Evolutionary conservation across 345 rosid genomes (phyloP), one percentile per base, ranked within the genome.

Genomic region (Salix suchowensis): DNA sequence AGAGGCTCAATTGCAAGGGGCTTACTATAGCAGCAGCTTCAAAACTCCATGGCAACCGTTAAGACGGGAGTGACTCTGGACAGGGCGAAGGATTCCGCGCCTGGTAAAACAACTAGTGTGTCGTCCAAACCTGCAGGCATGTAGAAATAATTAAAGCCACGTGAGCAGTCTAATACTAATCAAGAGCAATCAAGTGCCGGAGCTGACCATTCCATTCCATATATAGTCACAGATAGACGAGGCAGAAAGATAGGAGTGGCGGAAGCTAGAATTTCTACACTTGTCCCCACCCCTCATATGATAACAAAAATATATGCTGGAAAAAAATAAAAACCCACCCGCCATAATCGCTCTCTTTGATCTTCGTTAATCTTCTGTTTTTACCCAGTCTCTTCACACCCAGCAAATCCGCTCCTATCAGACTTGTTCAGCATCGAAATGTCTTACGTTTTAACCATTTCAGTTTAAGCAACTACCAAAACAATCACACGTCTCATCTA

Each of bases 401-500:
- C 91, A 79, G 68, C 48, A 82, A 88, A 88, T 79, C 88, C 87
- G 88, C 78, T 77, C 34, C 18, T 72, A 79, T 75, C 85, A 79
- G 86, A 86, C 88, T 78, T 73, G 78, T 83, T 85, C 87, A 83
- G 81, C 79, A 70, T 73, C 76, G 62, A 72, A 67, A 18, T 40
- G 30, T 70, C 11, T 82, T 75, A 71, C 44, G 24, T 66, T 50
- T 82, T 75, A 71, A 79, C 80, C 77, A 21, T 83, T 73, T 79
- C 84, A 77, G 84, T 81, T 80, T 73, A 75, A 75, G 77, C 76
- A 39, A 70, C 46, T 26, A 23, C 55, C 1, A 26, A 26, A 46
- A 32, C n/a, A 34, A n/a, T 18, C 37, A 65, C 28, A 58, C 42
- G 23, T 24, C 32, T 40, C 36, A 34, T 34, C 37, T 34, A 34